phyloP scores from a whole-genome alignment of 2,329 filamentous ascomycete species.

The Pestalotiopsis sp. region DNA sequence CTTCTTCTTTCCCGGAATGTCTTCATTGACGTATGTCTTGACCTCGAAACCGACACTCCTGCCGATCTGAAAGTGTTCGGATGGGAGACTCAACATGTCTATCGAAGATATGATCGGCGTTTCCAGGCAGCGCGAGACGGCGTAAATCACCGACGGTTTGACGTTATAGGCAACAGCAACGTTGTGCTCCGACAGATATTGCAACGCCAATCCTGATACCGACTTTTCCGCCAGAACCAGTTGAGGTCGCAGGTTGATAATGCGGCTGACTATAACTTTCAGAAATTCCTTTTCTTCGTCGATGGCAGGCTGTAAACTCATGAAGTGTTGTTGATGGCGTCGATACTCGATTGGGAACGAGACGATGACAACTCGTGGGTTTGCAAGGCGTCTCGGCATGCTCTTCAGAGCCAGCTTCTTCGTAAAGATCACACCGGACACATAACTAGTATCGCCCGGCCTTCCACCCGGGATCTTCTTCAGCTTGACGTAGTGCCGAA shows the following conservation, averaged over 20 bases:
- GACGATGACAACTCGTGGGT: slow-evolving; percentile 87
- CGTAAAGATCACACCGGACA: slow-evolving; percentile 94
- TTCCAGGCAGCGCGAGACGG: slow-evolving; percentile 88
- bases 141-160: slow-evolving; percentile 92
- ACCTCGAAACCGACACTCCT: slow-evolving; percentile 88
- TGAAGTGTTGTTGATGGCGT: slow-evolving; percentile 90
- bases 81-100: slow-evolving; percentile 80
- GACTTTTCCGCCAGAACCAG: slow-evolving; percentile 90
- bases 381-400: slow-evolving; percentile 84
- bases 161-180: slow-evolving; percentile 97
- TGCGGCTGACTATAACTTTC: slow-evolving; percentile 87
- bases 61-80: slow-evolving; percentile 72
- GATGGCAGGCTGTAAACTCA: slow-evolving; percentile 96
- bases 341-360: slow-evolving; percentile 97
- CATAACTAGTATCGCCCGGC: slow-evolving; percentile 91
- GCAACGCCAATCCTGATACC: slow-evolving; percentile 86
- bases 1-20: slow-evolving; percentile 76
- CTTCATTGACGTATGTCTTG: slow-evolving; percentile 87
- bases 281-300: slow-evolving; percentile 95
- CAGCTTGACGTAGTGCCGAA: slow-evolving; percentile 94
- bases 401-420: slow-evolving; percentile 96
- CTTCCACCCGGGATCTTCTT: slow-evolving; percentile 93
- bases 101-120: slow-evolving; percentile 93
- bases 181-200: slow-evolving; percentile 83
- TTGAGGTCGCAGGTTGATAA: slow-evolving; percentile 82